Base-by-base conservation (phyloP, 2,329 filamentous ascomycete genomes). In the Thermothelomyces thermophilus region DNA sequence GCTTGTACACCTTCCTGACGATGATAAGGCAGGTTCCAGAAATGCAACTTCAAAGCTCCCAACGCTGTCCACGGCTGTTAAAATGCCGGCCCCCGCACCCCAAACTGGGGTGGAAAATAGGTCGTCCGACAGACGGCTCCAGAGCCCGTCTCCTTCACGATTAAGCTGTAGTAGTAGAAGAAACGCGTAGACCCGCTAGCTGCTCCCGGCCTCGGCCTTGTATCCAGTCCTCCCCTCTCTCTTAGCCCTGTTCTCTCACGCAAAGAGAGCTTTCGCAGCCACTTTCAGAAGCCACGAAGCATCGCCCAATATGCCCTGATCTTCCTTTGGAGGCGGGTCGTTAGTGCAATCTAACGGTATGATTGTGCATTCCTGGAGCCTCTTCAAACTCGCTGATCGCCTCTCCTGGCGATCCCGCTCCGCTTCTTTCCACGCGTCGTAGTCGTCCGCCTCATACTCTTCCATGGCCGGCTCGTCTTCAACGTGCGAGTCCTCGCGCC, bases 281-380 rank as follows among this genome's bases (percentile, higher is more conserved):
- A 86, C 80, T 55, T 75, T 82, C 48, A 86, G 65, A 41, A 86
- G 65, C 83, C 82, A 86, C 14, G 80, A 80, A 22, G 81, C 82
- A 64, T 86, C 83, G 51, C 78, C 74, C 82, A 82, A 85, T 8
- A 75, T 76, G 14, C 79, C 80, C 37, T 79, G 74, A 45, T 83
- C 74, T 8, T 72, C 68, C 36, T 73, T 73, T 62, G 77, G 62
- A 10, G 74, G 70, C 17, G 72, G 71, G 34, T 82, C 67, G 9
- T 65, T 65, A 13, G 39, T 35, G 2, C 36, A 34, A 42, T 77
- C 73, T 41, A 73, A 69, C 62, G 37, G 34, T 19, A 34, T 35
- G 17, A 48, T 68, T 3, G 69, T 64, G 45, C 72, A 63, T 37
- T 70, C 71, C 56, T 71, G 71, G 22, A 70, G 65, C 42, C 70